These are phyloP conservation scores for Amoeboradix gromovi DNA, from an alignment of 371 early-diverging fungal genomes.

Conservation along the genomic window DNA sequence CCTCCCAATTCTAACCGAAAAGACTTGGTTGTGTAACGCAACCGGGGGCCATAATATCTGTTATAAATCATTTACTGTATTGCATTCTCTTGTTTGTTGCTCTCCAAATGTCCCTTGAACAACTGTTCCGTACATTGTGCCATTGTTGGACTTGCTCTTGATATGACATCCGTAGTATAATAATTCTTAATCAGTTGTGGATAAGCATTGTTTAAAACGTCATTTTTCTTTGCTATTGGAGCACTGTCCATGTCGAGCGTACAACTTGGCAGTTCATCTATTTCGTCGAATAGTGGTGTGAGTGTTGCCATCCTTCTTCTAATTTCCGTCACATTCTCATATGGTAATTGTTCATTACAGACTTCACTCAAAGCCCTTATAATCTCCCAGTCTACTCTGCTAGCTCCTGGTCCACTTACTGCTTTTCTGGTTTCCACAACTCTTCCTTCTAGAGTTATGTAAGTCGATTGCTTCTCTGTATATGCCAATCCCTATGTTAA, in stretches of 20 bases:
- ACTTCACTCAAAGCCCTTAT: constrained; percentile 78
- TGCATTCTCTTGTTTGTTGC: too few species aligned
- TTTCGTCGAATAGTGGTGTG: constrained; percentile 45
- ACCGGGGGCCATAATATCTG: too few species aligned
- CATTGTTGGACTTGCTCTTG: constrained; percentile 77
- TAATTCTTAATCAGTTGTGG: constrained; percentile 38
- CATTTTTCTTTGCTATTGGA: neutral
- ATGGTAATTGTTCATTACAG: constrained; percentile 49
- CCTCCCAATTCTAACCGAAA: too few species aligned
- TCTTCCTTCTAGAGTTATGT: constrained; percentile 81
- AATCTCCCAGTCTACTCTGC: constrained; percentile 93
- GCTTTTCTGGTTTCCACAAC: constrained; percentile 69
- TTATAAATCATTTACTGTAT: too few species aligned
- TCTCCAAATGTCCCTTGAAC: constrained; percentile 2
- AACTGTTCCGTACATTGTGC: constrained; percentile 62
- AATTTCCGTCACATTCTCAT: constrained; percentile 48
- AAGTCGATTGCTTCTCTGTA: constrained; percentile 82
- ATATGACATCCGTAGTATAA: constrained; percentile 76
- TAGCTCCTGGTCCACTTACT: constrained; percentile 56
- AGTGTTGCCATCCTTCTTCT: constrained; percentile 58
- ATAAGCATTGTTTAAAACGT: constrained; percentile 5
- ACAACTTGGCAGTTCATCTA: constrained; percentile 33
- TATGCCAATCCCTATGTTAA: constrained; percentile 42
- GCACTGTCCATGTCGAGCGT: constrained; percentile 5
- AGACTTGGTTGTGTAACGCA: too few species aligned